Conservation (phyloP, 2,329 filamentous ascomycete genomes). For the Curvularia eragrostidis region DNA sequence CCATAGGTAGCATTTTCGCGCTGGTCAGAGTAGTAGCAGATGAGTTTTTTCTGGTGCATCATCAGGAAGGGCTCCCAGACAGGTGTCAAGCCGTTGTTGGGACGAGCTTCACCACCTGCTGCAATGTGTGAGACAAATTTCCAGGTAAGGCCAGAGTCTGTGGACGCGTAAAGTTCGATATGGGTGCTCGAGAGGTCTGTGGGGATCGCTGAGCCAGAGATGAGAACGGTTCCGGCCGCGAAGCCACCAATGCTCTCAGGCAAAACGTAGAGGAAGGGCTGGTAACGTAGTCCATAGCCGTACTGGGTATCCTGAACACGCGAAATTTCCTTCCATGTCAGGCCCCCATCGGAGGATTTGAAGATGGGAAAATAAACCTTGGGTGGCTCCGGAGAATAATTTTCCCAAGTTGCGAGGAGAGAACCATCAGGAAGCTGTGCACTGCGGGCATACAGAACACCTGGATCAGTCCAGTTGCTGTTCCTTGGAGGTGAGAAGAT, state of each 20-base stretch:
- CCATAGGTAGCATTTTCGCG: constrained; percentile 66
- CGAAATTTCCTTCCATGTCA: constrained; percentile 68
- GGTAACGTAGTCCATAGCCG: constrained; percentile 70
- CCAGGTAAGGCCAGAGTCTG: constrained; percentile 68
- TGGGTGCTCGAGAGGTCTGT: constrained; percentile 66
- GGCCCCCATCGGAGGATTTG: constrained; percentile 54
- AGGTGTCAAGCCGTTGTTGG: constrained; percentile 70
- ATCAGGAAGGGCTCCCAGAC: constrained; percentile 77
- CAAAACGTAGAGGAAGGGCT: constrained; percentile 72
- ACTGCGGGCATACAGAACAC: constrained; percentile 61
- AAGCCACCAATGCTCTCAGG: constrained; percentile 64
- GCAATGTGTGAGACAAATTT: constrained; percentile 71
- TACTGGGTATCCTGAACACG: constrained; percentile 71
- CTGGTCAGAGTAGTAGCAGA: constrained; percentile 76
- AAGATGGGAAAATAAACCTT: constrained; percentile 56
- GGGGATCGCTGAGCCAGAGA: constrained; percentile 67
- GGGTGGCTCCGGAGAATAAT: constrained; percentile 58
- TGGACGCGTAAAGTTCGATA: constrained; percentile 72
- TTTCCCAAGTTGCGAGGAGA: constrained; percentile 63
- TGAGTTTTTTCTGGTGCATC: constrained; percentile 64
- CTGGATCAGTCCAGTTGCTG: constrained; percentile 53
- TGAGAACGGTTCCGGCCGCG: constrained; percentile 67
- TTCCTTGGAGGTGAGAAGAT: constrained; percentile 54
- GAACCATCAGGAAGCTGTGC: constrained; percentile 54
- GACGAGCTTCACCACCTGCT: constrained; percentile 65